Percentiles rank a stretch among this genome's conserved stretches.
Conservation (phyloP, 768 basidiomycete species). For the Artomyces pyxidatus region DNA sequence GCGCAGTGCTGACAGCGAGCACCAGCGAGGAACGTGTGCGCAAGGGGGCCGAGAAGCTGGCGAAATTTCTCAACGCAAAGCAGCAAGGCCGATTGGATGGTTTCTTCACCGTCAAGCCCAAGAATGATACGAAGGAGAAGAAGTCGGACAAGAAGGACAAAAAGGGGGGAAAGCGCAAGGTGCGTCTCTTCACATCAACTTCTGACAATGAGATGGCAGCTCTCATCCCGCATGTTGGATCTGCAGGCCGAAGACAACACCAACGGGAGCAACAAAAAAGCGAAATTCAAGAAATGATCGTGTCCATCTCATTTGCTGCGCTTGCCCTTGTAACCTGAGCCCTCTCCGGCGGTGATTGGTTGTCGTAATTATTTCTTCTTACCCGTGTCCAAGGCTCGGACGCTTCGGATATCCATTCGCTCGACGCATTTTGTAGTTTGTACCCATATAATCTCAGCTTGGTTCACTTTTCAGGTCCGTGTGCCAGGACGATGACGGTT, state of each 20-base stretch:
- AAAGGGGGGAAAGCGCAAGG: slow-evolving; percentile 49
- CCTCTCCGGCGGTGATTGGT: neutral
- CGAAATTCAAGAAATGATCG: neutral
- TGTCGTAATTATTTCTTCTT: neutral
- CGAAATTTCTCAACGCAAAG: slow-evolving; percentile 79
- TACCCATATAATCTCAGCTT: neutral
- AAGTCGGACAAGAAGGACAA: slow-evolving; percentile 21
- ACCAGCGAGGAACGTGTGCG: slow-evolving; percentile 91
- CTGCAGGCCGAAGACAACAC: neutral
- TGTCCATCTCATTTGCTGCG: neutral
- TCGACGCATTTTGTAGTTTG: neutral
- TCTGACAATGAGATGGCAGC: too few species aligned
- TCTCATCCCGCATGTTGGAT: neutral
- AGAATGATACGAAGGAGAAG: slow-evolving; percentile 36
- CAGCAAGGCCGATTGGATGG: slow-evolving; percentile 96
- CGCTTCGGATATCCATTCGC: neutral
- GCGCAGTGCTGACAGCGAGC: neutral
- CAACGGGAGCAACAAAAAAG: neutral
- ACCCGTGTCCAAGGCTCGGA: neutral
- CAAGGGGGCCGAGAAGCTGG: slow-evolving; percentile 88
- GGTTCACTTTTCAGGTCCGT: neutral
- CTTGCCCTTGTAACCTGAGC: neutral
- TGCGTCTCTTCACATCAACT: slow-evolving; percentile 17
- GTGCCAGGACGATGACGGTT: neutral
- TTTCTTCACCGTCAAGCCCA: slow-evolving; percentile 78